phyloP scores from a whole-genome alignment of 2,329 filamentous ascomycete genomes.

The Diaporthe batatas region DNA sequence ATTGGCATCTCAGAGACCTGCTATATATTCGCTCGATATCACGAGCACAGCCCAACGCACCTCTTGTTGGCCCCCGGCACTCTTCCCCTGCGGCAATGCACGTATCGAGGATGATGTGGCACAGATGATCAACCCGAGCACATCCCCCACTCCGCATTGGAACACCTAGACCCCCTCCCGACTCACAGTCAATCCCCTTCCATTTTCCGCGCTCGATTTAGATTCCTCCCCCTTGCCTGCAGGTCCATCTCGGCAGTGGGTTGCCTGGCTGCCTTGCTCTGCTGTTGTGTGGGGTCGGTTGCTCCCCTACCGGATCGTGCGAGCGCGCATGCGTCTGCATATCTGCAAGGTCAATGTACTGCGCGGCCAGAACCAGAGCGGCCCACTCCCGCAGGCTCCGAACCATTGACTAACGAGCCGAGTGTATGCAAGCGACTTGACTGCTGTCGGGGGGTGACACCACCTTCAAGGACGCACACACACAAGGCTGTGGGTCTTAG shows the following conservation, averaged over 20 bases:
- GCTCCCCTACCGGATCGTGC: slow-evolving; percentile 23
- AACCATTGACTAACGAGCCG: neutral
- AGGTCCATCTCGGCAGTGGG: slow-evolving; percentile 1
- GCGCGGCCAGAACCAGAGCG: neutral
- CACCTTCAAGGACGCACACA: neutral
- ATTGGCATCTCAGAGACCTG: neutral
- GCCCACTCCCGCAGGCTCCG: neutral
- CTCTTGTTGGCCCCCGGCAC: neutral
- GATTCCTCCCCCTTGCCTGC: slow-evolving; percentile 12
- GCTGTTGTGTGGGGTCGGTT: neutral
- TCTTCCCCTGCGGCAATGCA: neutral
- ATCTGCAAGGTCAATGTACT: neutral
- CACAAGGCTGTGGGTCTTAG: slow-evolving; percentile 22
- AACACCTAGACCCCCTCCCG: neutral
- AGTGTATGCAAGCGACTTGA: neutral
- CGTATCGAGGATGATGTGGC: neutral
- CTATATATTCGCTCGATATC: neutral
- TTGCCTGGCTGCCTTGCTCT: neutral
- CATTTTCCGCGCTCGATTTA: neutral
- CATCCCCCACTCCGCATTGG: neutral
- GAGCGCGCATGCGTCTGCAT: slow-evolving; percentile 5
- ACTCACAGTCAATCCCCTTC: neutral
- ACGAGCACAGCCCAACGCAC: neutral
- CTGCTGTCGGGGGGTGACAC: slow-evolving; percentile 5
- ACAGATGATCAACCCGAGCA: neutral